A percentile compares a stretch with the other conserved stretches of the same genome.
phyloP scores from a whole-genome alignment of 1,139 yeast genomes.

The Yamadazyma diddensiae region DNA sequence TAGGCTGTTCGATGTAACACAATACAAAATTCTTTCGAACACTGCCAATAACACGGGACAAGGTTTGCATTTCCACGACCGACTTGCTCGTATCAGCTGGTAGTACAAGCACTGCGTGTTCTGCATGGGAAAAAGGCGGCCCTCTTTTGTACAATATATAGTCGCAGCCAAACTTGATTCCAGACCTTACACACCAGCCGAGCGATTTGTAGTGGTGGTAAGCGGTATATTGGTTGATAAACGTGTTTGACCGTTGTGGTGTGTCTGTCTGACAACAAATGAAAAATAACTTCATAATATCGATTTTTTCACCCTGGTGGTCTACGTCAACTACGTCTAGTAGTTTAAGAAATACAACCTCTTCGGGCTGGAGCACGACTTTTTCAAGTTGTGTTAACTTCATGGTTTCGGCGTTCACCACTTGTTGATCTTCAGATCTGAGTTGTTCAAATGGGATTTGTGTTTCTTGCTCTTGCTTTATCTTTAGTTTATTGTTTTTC shows the following conservation, averaged over 20 bases:
- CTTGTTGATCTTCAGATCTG: conserved; percentile 33
- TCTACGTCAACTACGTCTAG: conserved; percentile 42
- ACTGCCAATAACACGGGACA: conserved; percentile 80
- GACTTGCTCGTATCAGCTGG: conserved; percentile 25
- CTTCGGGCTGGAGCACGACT: conserved; percentile 73
- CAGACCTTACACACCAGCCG: conserved; percentile 95
- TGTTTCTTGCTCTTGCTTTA: conserved; percentile 13
- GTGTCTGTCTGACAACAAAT: no score
- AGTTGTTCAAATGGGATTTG: conserved; percentile 15
- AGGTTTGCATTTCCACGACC: conserved; percentile 65
- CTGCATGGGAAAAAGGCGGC: conserved; percentile 95
- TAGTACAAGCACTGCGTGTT: conserved; percentile 58
- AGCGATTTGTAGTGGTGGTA: conserved; percentile 85
- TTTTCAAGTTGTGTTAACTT: conserved; percentile 48
- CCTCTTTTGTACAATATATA: conserved; percentile 80
- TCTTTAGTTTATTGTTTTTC: conserved; percentile 12
- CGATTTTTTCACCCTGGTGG: no score
- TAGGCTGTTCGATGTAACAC: conserved; percentile 62
- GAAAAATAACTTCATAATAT: no score
- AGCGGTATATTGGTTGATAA: conserved; percentile 65
- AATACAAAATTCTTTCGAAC: conserved; percentile 78
- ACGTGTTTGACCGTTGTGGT: no score
- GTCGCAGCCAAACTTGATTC: conserved; percentile 88
- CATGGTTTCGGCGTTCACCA: conserved; percentile 33
- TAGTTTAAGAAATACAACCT: conserved; percentile 65